Base-by-base conservation (phyloP, 257 asterid genomes). In the Eucommia ulmoides region DNA sequence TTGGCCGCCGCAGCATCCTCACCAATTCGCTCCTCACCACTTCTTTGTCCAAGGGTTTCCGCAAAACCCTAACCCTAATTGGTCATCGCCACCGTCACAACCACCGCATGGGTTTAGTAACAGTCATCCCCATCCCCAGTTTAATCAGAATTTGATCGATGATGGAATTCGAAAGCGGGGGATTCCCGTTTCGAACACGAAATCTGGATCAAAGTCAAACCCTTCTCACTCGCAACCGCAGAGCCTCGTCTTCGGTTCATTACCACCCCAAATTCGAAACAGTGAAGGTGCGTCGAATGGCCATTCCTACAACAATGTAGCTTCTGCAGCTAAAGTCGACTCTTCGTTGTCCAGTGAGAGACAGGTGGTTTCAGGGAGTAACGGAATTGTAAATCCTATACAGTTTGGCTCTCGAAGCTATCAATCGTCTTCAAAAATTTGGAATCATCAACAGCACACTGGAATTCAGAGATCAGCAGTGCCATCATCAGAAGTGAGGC, bases 191-290 rank as follows among this genome's bases (percentile, higher is more conserved):
- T 64, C 52, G n/a, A n/a, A n/a, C n/a, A n/a, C n/a, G n/a, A 24
- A 61, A 55, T 58, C 41, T 59, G 20, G 53, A 22, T 25, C 41
- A n/a, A n/a, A n/a, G n/a, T n/a, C 65, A 1, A 38, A 33, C 15
- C 33, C 53, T 20, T 26, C 52, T 53, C 69, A 23, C 53, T 72
- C 25, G 67, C 69, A 33, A 41, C 81, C 73, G 20, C 78, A 68
- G 10, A 66, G 67, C 71, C 54, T 84, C 45, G 35, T 76, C 12
- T 88, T 84, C 59, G 96, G 93, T 25, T 68, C 83, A 33, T 56
- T 78, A 6, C 64, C 35, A 54, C 66, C 59, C 1, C 70, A 74
- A 33, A 7, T 50, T 15, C 61, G 24, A 20, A 53, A 41, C 7
- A 45, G n/a, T 56, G 73, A 45, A 19, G 58, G 50, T 19, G 18